phyloP scores from a whole-genome alignment of 1,284 basidiomycete genomes.

The Agroathelia rolfsii region DNA sequence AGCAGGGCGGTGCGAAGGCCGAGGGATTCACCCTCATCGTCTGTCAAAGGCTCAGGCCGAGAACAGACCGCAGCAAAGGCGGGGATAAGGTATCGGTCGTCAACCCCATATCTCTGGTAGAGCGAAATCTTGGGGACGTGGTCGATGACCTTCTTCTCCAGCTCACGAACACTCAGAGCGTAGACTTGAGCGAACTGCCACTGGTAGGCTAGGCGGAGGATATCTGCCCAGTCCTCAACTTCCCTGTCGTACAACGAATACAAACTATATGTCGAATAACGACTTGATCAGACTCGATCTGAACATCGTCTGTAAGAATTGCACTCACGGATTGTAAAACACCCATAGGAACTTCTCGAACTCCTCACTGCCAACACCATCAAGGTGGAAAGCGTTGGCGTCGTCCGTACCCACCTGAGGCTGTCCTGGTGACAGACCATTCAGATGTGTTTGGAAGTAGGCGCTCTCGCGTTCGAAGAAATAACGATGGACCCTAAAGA shows the following conservation, averaged over 20 bases:
- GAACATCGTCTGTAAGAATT: not conserved
- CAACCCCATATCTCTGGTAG: conserved; percentile 39
- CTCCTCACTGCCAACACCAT: conserved; percentile 34
- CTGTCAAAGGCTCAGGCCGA: conserved; percentile 42
- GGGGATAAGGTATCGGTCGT: conserved; percentile 41
- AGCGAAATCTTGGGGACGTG: conserved; percentile 51
- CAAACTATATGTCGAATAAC: conserved; percentile 19
- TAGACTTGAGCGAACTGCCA: conserved; percentile 57
- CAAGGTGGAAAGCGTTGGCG: conserved; percentile 39
- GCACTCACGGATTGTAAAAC: conserved; percentile 56
- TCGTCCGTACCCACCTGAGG: conserved; percentile 33
- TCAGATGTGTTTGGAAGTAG: conserved; percentile 34
- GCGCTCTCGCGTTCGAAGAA: conserved; percentile 59
- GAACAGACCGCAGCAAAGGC: conserved; percentile 46
- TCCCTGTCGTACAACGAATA: conserved; percentile 48
- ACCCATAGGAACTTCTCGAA: conserved; percentile 58
- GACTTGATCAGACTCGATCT: conserved; percentile 2
- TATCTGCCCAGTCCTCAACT: conserved; percentile 45
- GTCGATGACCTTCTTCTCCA: conserved; percentile 47
- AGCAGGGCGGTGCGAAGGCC: conserved; percentile 50
- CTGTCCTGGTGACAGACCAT: conserved; percentile 30
- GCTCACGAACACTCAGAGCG: conserved; percentile 45
- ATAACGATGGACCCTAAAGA: conserved; percentile 50
- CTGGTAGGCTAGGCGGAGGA: conserved; percentile 44
- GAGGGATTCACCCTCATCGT: conserved; percentile 45